Conservation (phyloP, 1,139 yeast species). For the Hanseniaspora uvarum region DNA sequence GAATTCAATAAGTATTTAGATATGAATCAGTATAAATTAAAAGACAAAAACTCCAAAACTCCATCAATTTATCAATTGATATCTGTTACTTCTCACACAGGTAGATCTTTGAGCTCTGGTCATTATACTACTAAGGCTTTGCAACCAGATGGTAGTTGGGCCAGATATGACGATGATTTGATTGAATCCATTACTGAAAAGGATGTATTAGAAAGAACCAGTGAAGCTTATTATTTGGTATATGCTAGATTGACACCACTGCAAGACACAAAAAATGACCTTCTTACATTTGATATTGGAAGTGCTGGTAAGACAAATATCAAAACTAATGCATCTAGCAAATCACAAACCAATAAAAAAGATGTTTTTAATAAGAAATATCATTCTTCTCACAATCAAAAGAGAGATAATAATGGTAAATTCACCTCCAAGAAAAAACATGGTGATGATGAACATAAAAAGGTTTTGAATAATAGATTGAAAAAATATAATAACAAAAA, state of each 20-base stretch:
- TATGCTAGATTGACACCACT: constrained; percentile 63
- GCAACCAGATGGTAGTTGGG: constrained; percentile 88
- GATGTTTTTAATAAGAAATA: constrained; percentile 24
- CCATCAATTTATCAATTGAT: constrained; percentile 61
- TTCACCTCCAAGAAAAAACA: neutral
- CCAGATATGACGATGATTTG: constrained; percentile 86
- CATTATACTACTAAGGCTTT: constrained; percentile 86
- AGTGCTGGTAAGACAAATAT: neutral
- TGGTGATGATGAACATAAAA: neutral
- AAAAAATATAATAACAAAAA: neutral
- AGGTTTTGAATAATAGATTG: neutral
- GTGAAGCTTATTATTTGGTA: constrained; percentile 71
- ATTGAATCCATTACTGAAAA: constrained; percentile 63
- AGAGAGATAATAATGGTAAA: constrained; percentile 5
- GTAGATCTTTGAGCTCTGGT: constrained; percentile 84
- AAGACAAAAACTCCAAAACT: constrained; percentile 26
- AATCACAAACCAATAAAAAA: constrained; percentile 13
- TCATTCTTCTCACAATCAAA: neutral
- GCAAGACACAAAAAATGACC: constrained; percentile 20
- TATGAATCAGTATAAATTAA: constrained; percentile 44
- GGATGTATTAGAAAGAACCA: constrained; percentile 68
- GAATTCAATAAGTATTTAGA: constrained; percentile 70
- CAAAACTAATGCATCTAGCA: neutral
- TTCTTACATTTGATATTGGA: neutral
- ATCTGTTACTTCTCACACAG: constrained; percentile 90